Evolutionary conservation across 2,329 filamentous ascomycete genomes (phyloP), one percentile per base, ranked within the genome.

Genomic region (Fusarium cyanostomum): DNA sequence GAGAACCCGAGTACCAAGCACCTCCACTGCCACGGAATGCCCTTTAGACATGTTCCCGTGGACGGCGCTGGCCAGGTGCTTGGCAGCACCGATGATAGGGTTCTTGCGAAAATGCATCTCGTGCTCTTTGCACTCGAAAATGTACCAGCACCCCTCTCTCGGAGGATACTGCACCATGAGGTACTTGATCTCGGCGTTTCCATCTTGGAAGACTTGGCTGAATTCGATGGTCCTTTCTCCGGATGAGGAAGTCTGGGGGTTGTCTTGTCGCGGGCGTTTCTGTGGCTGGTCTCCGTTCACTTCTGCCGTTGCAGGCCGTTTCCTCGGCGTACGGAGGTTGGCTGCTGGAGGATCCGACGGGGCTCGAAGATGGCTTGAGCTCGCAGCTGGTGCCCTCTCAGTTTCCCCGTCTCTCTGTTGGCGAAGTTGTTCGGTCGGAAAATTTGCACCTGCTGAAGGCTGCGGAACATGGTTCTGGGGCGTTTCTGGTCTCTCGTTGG

Each of bases 1-100:
- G 4, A 46, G 18, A 7, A 67, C 55, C 2, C 8, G 35, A 1
- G 44, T 58, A 9, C 64, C 64, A 2, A 67, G 52, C 9, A 34
- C 8, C 0, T 18, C 11, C 1, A 64, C 30, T 1, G 39, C 30
- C 2, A 18, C 13, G 0, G 24, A 8, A 1, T 6, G 27, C 1
- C 15, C 15, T 7, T 16, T 16, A 1, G 13, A 3, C 1, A 9
- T 1, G 8, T 7, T 7, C n/a, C 16, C 21, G 0, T 53, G 52
- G 6, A 24, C 28, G 0, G 18, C 8, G 1, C 42, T n/a, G 3
- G 3, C 26, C 1, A 67, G 52, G 24, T 67, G 64, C 3, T 7
- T 45, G 0, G 18, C 3, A 4, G 63, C 63, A 0, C 34, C 52
- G 0, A 26, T 13, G 2, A 67, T 5, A 0, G 64, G 52, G 3